A percentile compares a stretch with the other conserved stretches of the same genome.
These are phyloP conservation scores for Oryza longistaminata DNA, from an alignment of 176 grass and related monocot species.

Conservation along the genomic window DNA sequence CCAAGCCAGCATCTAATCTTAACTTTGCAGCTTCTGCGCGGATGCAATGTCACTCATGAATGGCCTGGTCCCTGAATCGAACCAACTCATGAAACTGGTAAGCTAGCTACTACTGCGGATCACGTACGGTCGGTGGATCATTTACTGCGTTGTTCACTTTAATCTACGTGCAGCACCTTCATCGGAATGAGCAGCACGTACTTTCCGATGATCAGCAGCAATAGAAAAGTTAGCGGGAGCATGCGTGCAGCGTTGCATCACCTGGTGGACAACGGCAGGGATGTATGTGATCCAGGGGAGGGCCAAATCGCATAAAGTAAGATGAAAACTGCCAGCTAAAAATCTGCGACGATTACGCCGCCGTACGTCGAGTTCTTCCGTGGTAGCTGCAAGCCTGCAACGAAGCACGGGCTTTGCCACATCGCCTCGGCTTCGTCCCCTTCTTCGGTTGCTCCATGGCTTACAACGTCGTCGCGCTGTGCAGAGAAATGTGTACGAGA, in stretches of 20 bases:
- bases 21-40: background rate
- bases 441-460: background rate
- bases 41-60: background rate
- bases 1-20: background rate
- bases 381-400: too few species aligned
- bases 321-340: background rate
- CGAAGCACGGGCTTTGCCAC: background rate
- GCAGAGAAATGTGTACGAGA: too few species aligned
- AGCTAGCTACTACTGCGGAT: background rate
- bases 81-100: background rate
- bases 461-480: background rate
- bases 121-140: background rate
- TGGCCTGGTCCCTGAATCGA: background rate
- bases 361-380: background rate
- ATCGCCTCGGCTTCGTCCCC: too few species aligned
- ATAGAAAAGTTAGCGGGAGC: background rate
- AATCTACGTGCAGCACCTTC: background rate
- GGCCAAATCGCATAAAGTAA: background rate
- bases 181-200: background rate
- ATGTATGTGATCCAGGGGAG: background rate
- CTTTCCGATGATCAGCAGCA: background rate
- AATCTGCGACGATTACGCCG: background rate
- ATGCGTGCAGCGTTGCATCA: background rate
- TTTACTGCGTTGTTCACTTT: background rate
- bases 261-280: background rate